Base-by-base conservation (phyloP, 2,329 filamentous ascomycete species). In the Canariomyces notabilis region DNA sequence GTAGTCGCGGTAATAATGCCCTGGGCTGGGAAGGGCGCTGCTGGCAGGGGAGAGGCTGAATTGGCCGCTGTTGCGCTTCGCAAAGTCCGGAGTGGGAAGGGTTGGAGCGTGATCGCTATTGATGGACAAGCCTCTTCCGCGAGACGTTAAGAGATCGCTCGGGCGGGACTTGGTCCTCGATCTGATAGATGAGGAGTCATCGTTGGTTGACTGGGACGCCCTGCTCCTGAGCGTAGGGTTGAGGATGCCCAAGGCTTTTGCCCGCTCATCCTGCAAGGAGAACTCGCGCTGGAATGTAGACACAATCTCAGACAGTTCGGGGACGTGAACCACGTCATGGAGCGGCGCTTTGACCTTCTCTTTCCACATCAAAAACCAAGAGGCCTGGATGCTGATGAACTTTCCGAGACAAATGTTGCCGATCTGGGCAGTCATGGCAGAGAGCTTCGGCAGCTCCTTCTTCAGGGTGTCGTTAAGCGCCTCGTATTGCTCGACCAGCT, bases 391-490 rank as follows among this genome's bases (percentile, higher is more conserved):
- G 53, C 85, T 82, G 55, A 96, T 80, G 59, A 97, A 89, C 58
- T 89, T 89, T 47, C 78, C 80, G 35, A 95, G 74, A 58, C 88
- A 91, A 19, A 86, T 83, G 58, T 89, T 87, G 58, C 93, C 89
- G 51, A 96, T 73, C 58, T 83, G 86, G 51, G 88, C 87, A 1
- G 91, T 96, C 53, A 93, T 70, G 6, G 72, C 69, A 42, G 93
- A 95, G 14, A 98, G 76, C 62, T 83, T 83, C 1, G 91, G 91
- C 37, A 98, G 75, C 63, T 97, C 91, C 55, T 91, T 85, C 67
- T 95, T 96, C 49, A 97, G 74, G 1, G 91, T 89, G 52, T 95
- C 88, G 61, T 97, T 97, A 49, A 98, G 74, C 6, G 89, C 89
- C 33, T 87, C 79, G 64, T 95, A 98, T 62, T 94, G 85, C 59